Conservation (phyloP, 73 alveolate genomes). For the Paramecium octaurelia region DNA sequence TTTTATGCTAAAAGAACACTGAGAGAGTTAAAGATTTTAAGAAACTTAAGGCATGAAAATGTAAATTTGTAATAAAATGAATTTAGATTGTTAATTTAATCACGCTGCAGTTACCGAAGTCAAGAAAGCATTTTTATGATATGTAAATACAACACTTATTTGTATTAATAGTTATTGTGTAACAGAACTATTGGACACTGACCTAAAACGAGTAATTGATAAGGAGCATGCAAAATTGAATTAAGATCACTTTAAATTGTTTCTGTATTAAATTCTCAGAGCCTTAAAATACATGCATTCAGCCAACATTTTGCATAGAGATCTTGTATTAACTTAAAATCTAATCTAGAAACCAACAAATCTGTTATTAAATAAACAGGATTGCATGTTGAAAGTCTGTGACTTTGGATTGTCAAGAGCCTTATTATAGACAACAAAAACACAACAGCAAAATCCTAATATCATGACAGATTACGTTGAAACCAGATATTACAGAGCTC, state of each 20-base stretch:
- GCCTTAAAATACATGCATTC: conserved; percentile 64
- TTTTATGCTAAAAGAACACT: conserved; percentile 73
- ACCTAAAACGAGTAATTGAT: conserved; percentile 36
- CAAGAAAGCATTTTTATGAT: neutral
- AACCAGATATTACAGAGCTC: conserved; percentile 61
- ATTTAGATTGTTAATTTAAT: conserved; percentile 56
- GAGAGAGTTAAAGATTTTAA: conserved; percentile 73
- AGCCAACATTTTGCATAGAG: conserved; percentile 55
- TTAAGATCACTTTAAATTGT: conserved; percentile 55
- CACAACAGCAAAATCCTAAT: conserved; percentile 34
- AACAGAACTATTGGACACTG: conserved; percentile 42
- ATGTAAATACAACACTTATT: neutral
- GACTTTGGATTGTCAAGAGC: conserved; percentile 61
- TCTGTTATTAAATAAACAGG: conserved; percentile 35
- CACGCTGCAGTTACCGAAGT: conserved; percentile 40
- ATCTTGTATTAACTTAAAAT: conserved; percentile 17
- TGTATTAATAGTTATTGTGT: neutral
- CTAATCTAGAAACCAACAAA: conserved; percentile 54
- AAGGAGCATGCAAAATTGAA: conserved; percentile 45
- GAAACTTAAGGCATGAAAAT: conserved; percentile 70
- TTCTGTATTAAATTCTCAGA: conserved; percentile 46
- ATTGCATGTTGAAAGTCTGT: conserved; percentile 52
- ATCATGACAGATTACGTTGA: conserved; percentile 53
- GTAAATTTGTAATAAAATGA: conserved; percentile 36
- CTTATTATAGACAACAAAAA: neutral